phyloP scores from a whole-genome alignment of 1,284 basidiomycete species.

The Irpex lacteus region DNA sequence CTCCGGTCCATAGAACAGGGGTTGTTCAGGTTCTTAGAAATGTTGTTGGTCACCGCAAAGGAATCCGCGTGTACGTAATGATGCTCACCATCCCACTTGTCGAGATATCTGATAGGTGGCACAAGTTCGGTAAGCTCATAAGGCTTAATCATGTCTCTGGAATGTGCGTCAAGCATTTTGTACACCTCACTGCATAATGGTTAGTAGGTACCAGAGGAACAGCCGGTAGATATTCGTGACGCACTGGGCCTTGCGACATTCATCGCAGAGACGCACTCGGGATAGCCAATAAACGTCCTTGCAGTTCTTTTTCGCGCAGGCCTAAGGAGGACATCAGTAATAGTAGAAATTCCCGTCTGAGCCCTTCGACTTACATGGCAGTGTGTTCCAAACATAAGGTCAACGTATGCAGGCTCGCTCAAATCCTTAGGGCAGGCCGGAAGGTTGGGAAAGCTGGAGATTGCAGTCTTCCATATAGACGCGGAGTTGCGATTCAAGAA shows the following conservation, averaged over 20 bases:
- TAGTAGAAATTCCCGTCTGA: not conserved
- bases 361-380: slow-evolving; percentile 1
- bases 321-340: too few species aligned
- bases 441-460: not conserved
- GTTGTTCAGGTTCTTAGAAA: not conserved
- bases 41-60: too few species aligned
- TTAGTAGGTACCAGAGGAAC: too few species aligned
- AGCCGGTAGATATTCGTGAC: too few species aligned
- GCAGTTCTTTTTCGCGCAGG: too few species aligned
- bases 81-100: not conserved
- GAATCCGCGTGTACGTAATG: not conserved
- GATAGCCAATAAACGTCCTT: too few species aligned
- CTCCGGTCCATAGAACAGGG: not conserved
- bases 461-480: too few species aligned
- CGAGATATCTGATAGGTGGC: not conserved
- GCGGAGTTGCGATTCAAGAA: too few species aligned
- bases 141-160: not conserved
- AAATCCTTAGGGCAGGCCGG: not conserved
- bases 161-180: not conserved
- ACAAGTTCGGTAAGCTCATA: too few species aligned
- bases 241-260: too few species aligned
- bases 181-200: too few species aligned
- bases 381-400: not conserved
- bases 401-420: not conserved
- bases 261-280: too few species aligned